A percentile compares a stretch with the other conserved stretches of the same genome.
Conservation (phyloP, 1,284 basidiomycete species). For the Xerocomus minutiporus region DNA sequence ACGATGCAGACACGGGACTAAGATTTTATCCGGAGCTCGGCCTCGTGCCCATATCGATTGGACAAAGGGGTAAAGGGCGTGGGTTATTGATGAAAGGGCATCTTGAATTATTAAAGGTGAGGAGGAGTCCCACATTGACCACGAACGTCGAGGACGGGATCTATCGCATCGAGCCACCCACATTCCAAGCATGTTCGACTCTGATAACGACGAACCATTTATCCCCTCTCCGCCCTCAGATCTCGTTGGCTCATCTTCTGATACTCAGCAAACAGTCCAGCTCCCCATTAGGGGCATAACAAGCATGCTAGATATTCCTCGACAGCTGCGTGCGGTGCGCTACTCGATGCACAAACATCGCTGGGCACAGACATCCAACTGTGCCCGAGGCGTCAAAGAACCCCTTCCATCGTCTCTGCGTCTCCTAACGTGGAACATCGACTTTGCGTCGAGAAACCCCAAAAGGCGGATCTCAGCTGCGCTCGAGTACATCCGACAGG, state of each 20-base stretch:
- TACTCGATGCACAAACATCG: conserved; percentile 31
- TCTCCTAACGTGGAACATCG: conserved; percentile 66
- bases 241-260: conserved; percentile 28
- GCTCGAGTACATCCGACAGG: conserved; percentile 50
- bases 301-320: conserved; percentile 27
- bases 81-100: background rate
- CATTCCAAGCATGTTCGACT: conserved; percentile 23
- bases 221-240: conserved; percentile 30
- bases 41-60: conserved; percentile 27
- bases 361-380: conserved; percentile 35
- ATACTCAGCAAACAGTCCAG: conserved; percentile 28
- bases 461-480: conserved; percentile 43
- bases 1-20: conserved; percentile 27
- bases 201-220: conserved; percentile 31
- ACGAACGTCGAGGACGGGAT: conserved; percentile 11
- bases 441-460: conserved; percentile 39
- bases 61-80: background rate
- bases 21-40: conserved; percentile 20
- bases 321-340: conserved; percentile 32
- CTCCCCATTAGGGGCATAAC: conserved; percentile 17
- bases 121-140: conserved; percentile 7
- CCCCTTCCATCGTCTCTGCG: conserved; percentile 41
- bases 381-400: conserved; percentile 30
- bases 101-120: conserved; percentile 15
- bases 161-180: conserved; percentile 9